phyloP scores from a whole-genome alignment of 2,329 filamentous ascomycete species.

The Teratosphaeria pseudoeucalypti region DNA sequence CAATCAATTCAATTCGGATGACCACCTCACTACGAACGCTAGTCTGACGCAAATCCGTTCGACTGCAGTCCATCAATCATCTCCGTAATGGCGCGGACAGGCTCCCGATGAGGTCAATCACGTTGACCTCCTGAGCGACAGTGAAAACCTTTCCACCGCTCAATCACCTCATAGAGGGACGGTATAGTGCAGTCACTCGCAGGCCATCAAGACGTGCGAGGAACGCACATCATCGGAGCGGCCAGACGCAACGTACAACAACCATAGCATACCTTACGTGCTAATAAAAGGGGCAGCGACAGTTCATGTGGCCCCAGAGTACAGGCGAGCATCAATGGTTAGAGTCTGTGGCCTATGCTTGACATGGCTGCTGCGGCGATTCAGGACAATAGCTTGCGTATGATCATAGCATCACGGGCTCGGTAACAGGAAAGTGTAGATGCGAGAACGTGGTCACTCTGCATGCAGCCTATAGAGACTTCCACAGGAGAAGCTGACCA shows the following conservation, averaged over 20 bases:
- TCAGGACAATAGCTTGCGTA: not conserved
- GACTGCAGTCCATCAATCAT: too few relatives aligned
- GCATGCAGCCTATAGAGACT: not conserved
- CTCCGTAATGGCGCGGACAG: too few relatives aligned
- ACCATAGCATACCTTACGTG: too few relatives aligned
- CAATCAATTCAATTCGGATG: not conserved
- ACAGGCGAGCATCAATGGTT: not conserved
- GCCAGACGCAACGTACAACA: too few relatives aligned
- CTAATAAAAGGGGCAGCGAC: too few relatives aligned
- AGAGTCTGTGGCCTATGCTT: not conserved
- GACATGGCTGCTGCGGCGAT: not conserved
- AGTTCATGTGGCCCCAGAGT: too few relatives aligned
- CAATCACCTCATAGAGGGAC: not conserved
- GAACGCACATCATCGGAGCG: not conserved
- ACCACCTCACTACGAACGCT: not conserved
- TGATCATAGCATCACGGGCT: not conserved
- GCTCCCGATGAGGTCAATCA: not conserved
- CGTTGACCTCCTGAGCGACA: not conserved
- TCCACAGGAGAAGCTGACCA: not conserved
- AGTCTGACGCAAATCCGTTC: not conserved
- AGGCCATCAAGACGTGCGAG: not conserved
- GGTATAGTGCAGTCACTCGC: not conserved
- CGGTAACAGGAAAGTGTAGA: not conserved
- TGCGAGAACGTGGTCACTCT: not conserved
- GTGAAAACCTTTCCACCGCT: too few relatives aligned